phyloP scores from a whole-genome alignment of 2,329 filamentous ascomycete genomes.

The Pseudogymnoascus sp. region DNA sequence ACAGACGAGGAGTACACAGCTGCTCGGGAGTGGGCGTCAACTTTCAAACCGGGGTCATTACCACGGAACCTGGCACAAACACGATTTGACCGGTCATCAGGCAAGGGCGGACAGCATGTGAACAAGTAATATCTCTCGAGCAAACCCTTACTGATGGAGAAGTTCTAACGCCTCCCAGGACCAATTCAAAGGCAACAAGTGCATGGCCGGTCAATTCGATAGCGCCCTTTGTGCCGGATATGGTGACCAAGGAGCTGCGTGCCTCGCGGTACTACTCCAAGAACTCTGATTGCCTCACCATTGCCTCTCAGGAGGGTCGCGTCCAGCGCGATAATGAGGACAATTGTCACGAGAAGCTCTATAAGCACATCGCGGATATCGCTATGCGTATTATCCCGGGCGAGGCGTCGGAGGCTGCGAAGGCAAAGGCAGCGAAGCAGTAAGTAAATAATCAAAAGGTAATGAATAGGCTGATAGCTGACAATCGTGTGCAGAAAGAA shows the following conservation, averaged over 20 bases:
- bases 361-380: slow-evolving; percentile 23
- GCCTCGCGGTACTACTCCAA: slow-evolving; percentile 23
- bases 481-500: slow-evolving; percentile 20
- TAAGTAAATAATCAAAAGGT: slow-evolving; percentile 17
- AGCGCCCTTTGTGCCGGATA: slow-evolving; percentile 20
- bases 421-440: slow-evolving; percentile 40
- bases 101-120: slow-evolving; percentile 29
- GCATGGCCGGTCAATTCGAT: slow-evolving; percentile 23
- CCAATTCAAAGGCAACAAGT: slow-evolving; percentile 27
- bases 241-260: slow-evolving; percentile 21
- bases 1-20: slow-evolving; percentile 14
- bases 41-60: slow-evolving; percentile 21
- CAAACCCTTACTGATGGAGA: neutral
- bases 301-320: slow-evolving; percentile 25
- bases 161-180: slow-evolving; percentile 19
- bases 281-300: slow-evolving; percentile 24
- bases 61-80: slow-evolving; percentile 23
- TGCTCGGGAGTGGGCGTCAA: slow-evolving; percentile 25
- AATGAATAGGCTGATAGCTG: neutral
- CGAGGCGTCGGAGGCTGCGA: slow-evolving; percentile 40
- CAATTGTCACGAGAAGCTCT: slow-evolving; percentile 22
- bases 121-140: slow-evolving; percentile 24
- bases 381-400: slow-evolving; percentile 25
- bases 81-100: slow-evolving; percentile 22
- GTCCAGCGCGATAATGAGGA: slow-evolving; percentile 23